Evolutionary conservation across 495 filamentous ascomycete genomes (phyloP).

Genomic region (Penicillium waksmanii): DNA sequence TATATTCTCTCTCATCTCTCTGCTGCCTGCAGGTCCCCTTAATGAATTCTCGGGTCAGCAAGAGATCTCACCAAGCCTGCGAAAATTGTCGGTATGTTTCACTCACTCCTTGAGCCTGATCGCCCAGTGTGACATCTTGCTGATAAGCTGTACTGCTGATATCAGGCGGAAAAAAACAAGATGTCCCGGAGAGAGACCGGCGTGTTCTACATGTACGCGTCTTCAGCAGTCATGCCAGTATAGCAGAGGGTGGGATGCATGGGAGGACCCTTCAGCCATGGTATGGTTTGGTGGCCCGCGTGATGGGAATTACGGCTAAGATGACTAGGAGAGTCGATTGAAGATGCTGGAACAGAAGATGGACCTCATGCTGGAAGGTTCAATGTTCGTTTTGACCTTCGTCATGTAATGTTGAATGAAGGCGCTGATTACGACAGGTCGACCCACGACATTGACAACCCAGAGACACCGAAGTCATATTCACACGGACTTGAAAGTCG

Average conservation of each 20-base stretch:
- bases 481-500: slow-evolving; percentile 8
- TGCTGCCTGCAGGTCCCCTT: slow-evolving; percentile 3
- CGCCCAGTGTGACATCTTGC: background rate
- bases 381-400: slow-evolving; percentile 22
- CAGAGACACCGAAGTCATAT: slow-evolving; percentile 13
- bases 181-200: slow-evolving; percentile 48
- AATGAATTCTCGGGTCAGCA: slow-evolving; percentile 25
- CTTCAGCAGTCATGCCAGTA: slow-evolving; percentile 46
- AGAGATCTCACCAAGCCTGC: slow-evolving; percentile 41
- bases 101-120: background rate
- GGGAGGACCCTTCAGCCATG: slow-evolving; percentile 14
- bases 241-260: slow-evolving; percentile 21
- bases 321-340: slow-evolving; percentile 41
- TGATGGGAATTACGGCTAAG: background rate
- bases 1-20: background rate
- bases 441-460: slow-evolving; percentile 17
- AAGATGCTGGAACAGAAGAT: slow-evolving; percentile 48
- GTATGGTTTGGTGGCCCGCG: slow-evolving; percentile 21
- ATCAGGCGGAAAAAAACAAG: slow-evolving; percentile 48
- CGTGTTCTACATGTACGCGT: slow-evolving; percentile 47
- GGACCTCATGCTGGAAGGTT: slow-evolving; percentile 41
- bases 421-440: slow-evolving; percentile 17
- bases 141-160: background rate
- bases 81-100: slow-evolving; percentile 43
- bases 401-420: background rate